Percentiles rank a stretch among this genome's conserved stretches.
Conservation (phyloP, 345 rosid species). For the Gossypium arboreum region DNA sequence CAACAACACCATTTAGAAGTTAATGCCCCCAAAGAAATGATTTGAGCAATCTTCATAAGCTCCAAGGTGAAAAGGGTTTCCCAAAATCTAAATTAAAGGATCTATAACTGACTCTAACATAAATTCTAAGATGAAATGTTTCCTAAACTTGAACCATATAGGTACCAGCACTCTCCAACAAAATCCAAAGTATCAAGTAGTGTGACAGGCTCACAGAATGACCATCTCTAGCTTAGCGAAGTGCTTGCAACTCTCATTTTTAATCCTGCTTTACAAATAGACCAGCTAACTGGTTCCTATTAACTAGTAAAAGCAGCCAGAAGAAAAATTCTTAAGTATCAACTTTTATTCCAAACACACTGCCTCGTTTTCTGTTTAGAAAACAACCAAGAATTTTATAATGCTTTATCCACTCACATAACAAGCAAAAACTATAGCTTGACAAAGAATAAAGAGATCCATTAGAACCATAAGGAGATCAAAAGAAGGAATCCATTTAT, state of each 20-base stretch:
- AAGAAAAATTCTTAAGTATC: not conserved
- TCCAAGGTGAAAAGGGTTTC: not conserved
- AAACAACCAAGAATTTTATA: not conserved
- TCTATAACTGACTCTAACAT: not conserved
- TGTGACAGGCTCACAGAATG: not conserved
- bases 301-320: not conserved
- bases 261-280: not conserved
- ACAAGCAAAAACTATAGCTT: not conserved
- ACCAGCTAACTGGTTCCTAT: not conserved
- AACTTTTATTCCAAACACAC: not conserved
- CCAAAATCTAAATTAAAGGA: not conserved
- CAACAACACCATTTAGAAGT: not conserved
- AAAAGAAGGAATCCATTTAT: slow-evolving; percentile 13
- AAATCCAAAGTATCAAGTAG: not conserved
- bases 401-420: not conserved
- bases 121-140: not conserved
- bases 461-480: not conserved
- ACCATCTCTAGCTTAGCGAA: not conserved
- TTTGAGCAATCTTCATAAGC: not conserved
- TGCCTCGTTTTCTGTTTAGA: not conserved
- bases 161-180: not conserved
- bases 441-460: not conserved
- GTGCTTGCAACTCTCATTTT: not conserved
- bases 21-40: not conserved
- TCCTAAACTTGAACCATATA: not conserved